These are phyloP conservation scores for Claviceps humidiphila DNA, from an alignment of 2,329 filamentous ascomycete species.

Conservation along the genomic window DNA sequence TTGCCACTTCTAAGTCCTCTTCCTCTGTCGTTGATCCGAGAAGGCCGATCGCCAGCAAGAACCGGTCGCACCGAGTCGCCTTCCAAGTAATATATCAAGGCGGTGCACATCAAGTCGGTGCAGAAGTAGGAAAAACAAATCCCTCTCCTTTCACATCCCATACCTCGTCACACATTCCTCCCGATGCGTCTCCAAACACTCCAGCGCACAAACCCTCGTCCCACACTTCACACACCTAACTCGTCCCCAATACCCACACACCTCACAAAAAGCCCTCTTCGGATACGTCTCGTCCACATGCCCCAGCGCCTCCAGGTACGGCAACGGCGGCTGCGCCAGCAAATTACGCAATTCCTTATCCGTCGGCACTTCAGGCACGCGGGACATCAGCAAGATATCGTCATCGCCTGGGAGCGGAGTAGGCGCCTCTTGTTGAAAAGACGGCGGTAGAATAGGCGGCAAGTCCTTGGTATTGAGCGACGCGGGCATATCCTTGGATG, in stretches of 20 bases:
- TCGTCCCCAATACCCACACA: slow-evolving; percentile 72
- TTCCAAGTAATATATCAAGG: too few species aligned
- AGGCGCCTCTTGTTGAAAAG: slow-evolving; percentile 18
- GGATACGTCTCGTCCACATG: slow-evolving; percentile 37
- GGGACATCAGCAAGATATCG: slow-evolving; percentile 45
- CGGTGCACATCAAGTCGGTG: neutral
- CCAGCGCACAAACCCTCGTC: slow-evolving; percentile 62
- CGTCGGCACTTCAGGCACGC: slow-evolving; percentile 43
- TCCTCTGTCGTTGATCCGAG: too few species aligned
- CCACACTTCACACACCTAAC: slow-evolving; percentile 68
- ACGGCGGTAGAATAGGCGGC: slow-evolving; percentile 22
- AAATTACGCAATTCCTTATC: slow-evolving; percentile 51
- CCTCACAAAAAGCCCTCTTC: slow-evolving; percentile 56
- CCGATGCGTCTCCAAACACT: slow-evolving; percentile 59
- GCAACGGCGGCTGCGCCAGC: slow-evolving; percentile 50
- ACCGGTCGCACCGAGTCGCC: too few species aligned
- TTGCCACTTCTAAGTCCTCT: too few species aligned
- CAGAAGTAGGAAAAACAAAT: neutral
- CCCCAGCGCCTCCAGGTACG: slow-evolving; percentile 50
- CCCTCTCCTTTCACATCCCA: slow-evolving; percentile 25
- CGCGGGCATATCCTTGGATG: slow-evolving; percentile 16
- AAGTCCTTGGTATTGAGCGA: slow-evolving; percentile 12
- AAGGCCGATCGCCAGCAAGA: too few species aligned
- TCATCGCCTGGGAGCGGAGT: slow-evolving; percentile 33
- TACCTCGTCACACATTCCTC: slow-evolving; percentile 59